A percentile compares a stretch with the other conserved stretches of the same genome.
Evolutionary conservation across 1,284 basidiomycete genomes (phyloP).

Genomic region (Caloboletus inedulis): DNA sequence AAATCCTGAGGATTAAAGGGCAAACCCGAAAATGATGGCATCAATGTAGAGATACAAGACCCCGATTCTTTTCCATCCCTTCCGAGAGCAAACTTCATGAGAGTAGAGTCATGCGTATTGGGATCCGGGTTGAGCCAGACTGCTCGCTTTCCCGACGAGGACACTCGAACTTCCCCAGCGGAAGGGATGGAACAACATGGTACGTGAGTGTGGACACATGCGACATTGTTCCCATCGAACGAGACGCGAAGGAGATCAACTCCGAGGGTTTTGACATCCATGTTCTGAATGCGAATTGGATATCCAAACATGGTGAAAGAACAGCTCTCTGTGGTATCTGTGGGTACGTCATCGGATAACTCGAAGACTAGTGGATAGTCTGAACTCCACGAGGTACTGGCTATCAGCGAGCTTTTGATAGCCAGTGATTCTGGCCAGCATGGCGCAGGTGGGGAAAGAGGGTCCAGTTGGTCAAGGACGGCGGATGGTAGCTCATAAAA

Average conservation of each 20-base stretch:
- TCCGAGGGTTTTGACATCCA: background rate
- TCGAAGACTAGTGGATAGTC: slow-evolving; percentile 7
- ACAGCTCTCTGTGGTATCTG: slow-evolving; percentile 2
- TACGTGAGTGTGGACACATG: slow-evolving; percentile 3
- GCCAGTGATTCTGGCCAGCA: slow-evolving; percentile 18
- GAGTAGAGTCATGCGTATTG: slow-evolving; percentile 13
- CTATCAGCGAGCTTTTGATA: slow-evolving; percentile 6
- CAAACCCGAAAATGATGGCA: slow-evolving; percentile 26
- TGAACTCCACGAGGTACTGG: slow-evolving; percentile 19
- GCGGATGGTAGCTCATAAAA: slow-evolving; percentile 22
- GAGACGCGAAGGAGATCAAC: slow-evolving; percentile 17
- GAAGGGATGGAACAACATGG: slow-evolving; percentile 12
- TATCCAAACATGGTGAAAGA: slow-evolving; percentile 21
- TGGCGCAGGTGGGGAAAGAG: background rate
- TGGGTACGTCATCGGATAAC: slow-evolving; percentile 16
- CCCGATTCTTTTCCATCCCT: background rate
- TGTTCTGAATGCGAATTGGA: background rate
- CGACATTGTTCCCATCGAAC: slow-evolving; percentile 14
- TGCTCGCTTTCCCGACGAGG: slow-evolving; percentile 23
- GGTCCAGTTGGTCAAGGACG: slow-evolving; percentile 10
- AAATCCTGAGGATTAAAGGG: slow-evolving; percentile 23
- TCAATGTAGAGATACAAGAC: slow-evolving; percentile 19
- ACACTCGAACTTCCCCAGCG: slow-evolving; percentile 18
- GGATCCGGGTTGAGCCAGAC: slow-evolving; percentile 22
- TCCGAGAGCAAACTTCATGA: slow-evolving; percentile 22